A percentile compares a stretch with the other conserved stretches of the same genome.
Conservation (phyloP, 2,329 filamentous ascomycete species). For the Elsinoe necatrix region DNA sequence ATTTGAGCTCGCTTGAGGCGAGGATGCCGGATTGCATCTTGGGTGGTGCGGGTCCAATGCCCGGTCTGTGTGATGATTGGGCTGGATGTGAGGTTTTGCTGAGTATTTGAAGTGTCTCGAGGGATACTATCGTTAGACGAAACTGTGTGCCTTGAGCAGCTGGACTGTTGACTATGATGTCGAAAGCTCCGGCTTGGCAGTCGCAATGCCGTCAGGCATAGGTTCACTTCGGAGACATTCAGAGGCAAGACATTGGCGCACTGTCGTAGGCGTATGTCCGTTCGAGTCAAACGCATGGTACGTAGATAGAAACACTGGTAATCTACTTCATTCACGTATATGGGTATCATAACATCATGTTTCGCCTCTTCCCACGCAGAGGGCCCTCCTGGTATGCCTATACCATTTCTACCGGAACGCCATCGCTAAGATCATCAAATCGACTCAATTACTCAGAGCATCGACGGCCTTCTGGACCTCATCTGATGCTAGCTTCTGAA, state of each 20-base stretch:
- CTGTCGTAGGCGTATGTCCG: neutral
- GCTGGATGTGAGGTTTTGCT: neutral
- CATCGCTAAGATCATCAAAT: constrained; percentile 8
- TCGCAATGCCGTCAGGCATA: neutral
- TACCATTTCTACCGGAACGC: constrained; percentile 11
- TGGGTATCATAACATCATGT: constrained; percentile 11
- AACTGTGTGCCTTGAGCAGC: neutral
- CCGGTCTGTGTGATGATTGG: neutral
- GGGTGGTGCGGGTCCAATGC: constrained; percentile 9
- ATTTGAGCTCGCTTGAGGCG: constrained; percentile 71
- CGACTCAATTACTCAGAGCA: neutral
- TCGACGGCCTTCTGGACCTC: constrained; percentile 71
- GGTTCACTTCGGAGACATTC: constrained; percentile 12
- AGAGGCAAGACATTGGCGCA: neutral
- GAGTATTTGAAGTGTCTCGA: neutral
- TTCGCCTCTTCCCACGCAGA: neutral
- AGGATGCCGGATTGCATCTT: constrained; percentile 69
- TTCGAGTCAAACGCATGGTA: neutral
- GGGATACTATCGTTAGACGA: neutral
- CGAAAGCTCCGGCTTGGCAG: constrained; percentile 11
- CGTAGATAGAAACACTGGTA: neutral
- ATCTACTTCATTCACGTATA: neutral
- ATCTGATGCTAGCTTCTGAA: constrained; percentile 66
- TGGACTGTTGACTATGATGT: neutral
- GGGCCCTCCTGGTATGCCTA: neutral